These are phyloP conservation scores for Ajuga chamaepitys DNA, from an alignment of 257 asterid genomes.

Conservation along the genomic window DNA sequence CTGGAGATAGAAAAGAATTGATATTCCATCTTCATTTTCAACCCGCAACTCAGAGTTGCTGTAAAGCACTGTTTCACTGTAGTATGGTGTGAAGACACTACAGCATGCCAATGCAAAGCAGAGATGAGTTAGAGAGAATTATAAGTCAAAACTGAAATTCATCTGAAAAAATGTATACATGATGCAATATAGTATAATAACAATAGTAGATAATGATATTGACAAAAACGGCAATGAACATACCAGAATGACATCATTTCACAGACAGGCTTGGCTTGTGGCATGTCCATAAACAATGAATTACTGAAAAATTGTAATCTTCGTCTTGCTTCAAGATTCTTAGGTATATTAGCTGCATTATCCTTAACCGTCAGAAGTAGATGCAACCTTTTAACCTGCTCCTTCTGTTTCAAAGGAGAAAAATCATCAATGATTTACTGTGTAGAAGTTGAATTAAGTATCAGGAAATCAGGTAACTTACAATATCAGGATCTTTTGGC, in stretches of 20 bases:
- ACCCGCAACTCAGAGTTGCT: conserved; percentile 80
- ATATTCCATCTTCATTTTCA: conserved; percentile 99
- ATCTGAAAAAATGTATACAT: neutral
- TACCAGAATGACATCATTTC: conserved; percentile 98
- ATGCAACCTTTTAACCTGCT: conserved; percentile 93
- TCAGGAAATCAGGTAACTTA: conserved; percentile 20
- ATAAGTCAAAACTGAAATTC: conserved; percentile 2
- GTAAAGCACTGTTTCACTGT: conserved; percentile 97
- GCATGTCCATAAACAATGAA: conserved; percentile 95
- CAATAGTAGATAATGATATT: neutral
- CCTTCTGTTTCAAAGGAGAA: conserved; percentile 47
- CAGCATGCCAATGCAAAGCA: conserved; percentile 21
- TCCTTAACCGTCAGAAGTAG: conserved; percentile 96
- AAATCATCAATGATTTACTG: neutral
- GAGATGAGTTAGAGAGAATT: conserved; percentile 17
- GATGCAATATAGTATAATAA: neutral
- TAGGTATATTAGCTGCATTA: conserved; percentile 89
- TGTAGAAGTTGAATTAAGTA: neutral
- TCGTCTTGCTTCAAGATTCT: conserved; percentile 95
- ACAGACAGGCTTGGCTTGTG: conserved; percentile 81
- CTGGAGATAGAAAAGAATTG: conserved; percentile 89
- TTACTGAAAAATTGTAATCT: conserved; percentile 83
- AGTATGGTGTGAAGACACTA: conserved; percentile 98
- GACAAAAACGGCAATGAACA: neutral
- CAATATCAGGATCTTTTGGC: conserved; percentile 92